Evolutionary conservation across 2,329 filamentous ascomycete genomes (phyloP).

Genomic region (Penicillium carneum): DNA sequence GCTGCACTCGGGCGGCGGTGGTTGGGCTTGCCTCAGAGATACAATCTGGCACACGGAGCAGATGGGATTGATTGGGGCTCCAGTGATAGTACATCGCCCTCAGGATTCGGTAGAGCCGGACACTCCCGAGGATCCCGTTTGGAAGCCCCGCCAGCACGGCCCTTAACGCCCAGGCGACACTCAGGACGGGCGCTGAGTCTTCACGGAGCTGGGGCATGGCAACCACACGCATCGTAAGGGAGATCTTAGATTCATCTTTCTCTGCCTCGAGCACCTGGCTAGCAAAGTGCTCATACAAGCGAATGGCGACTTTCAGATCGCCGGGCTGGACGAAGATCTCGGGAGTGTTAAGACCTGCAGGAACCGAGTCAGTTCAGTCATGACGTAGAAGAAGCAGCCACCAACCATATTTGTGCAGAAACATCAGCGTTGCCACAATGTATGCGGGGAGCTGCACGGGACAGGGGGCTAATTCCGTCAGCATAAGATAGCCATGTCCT

Average conservation of each 20-base stretch:
- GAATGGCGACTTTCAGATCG: conserved; percentile 44
- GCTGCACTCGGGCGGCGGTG: conserved; percentile 38
- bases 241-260: conserved; percentile 44
- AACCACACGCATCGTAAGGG: conserved; percentile 45
- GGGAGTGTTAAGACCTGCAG: conserved; percentile 37
- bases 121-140: conserved; percentile 50
- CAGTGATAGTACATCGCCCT: conserved; percentile 40
- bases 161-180: conserved; percentile 47
- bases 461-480: conserved; percentile 48
- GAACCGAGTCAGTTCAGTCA: conserved; percentile 22
- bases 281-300: conserved; percentile 53
- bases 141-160: conserved; percentile 49
- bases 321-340: conserved; percentile 48
- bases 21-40: conserved; percentile 31
- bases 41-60: conserved; percentile 29
- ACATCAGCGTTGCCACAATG: conserved; percentile 52
- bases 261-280: conserved; percentile 49
- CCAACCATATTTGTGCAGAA: conserved; percentile 40
- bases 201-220: conserved; percentile 40
- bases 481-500: conserved; percentile 50
- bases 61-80: conserved; percentile 24
- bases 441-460: conserved; percentile 52
- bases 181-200: conserved; percentile 38
- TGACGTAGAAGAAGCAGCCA: conserved; percentile 12
- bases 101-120: conserved; percentile 43